A percentile compares a stretch with the other conserved stretches of the same genome.
These are phyloP conservation scores for Cyclanthera cordifolia DNA, from an alignment of 306 rosid genomes.

Conservation along the genomic window DNA sequence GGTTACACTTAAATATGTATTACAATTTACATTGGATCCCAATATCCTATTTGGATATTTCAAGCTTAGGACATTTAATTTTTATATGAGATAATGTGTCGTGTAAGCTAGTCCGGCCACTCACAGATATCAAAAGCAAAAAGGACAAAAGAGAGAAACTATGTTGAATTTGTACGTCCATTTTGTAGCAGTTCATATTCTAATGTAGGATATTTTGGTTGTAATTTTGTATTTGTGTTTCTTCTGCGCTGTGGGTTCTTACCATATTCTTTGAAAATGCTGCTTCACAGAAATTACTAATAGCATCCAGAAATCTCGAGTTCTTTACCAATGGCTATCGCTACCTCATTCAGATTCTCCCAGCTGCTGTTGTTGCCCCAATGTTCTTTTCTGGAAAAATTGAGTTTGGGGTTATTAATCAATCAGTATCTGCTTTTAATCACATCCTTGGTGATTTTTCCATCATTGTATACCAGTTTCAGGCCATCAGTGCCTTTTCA, in stretches of 20 bases:
- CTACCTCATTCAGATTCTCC: conserved; percentile 84
- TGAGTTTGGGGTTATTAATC: conserved; percentile 95
- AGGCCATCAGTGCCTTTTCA: conserved; percentile 88
- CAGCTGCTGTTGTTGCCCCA: conserved; percentile 97
- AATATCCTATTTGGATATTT: background rate
- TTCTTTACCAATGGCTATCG: conserved; percentile 94
- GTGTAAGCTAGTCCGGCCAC: no score
- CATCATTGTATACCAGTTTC: conserved; percentile 83
- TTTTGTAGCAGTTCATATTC: background rate
- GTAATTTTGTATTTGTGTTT: background rate
- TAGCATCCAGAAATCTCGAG: conserved; percentile 87
- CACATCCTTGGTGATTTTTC: conserved; percentile 91
- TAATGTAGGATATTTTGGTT: background rate
- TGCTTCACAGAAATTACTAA: conserved; percentile 57
- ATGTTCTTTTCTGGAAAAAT: conserved; percentile 92
- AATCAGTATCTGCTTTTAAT: conserved; percentile 90
- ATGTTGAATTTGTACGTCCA: background rate
- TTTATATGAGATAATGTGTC: background rate
- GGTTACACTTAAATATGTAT: background rate
- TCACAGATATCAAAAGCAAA: no score
- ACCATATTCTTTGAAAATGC: conserved; percentile 10
- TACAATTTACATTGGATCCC: background rate
- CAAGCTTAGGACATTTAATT: background rate
- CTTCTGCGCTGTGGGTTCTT: background rate
- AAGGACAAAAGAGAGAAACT: background rate